phyloP scores from a whole-genome alignment of 768 basidiomycete species.

The Naganishia friedmannii region DNA sequence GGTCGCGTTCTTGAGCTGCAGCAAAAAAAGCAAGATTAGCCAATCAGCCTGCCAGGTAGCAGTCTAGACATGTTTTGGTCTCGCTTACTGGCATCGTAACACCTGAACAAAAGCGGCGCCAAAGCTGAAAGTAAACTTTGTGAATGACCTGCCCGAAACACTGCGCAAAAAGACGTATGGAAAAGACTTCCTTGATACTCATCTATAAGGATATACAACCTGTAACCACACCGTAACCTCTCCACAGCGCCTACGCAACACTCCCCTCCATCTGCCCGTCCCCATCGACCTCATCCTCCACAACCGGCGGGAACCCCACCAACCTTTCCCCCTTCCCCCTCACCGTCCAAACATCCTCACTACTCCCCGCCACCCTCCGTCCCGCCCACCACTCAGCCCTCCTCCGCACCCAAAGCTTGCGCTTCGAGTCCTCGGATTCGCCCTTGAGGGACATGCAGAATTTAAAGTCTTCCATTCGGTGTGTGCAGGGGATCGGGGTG shows the following conservation, averaged over 20 bases:
- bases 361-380: constrained; percentile 70
- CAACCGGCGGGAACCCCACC: constrained; percentile 13
- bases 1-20: too few relatives aligned
- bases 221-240: not conserved
- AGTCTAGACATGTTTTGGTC: too few relatives aligned
- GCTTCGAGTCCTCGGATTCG: constrained; percentile 69
- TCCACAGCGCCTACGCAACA: not conserved
- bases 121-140: too few relatives aligned
- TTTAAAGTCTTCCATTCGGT: constrained; percentile 87
- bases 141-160: too few relatives aligned
- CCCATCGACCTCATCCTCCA: not conserved
- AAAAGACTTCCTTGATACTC: too few relatives aligned
- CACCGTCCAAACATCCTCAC: constrained; percentile 92
- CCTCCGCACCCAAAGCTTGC: constrained; percentile 77
- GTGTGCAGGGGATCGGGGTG: constrained; percentile 64
- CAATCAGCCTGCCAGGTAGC: too few relatives aligned
- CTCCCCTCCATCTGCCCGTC: not conserved
- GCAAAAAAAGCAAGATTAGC: too few relatives aligned
- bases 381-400: constrained; percentile 94
- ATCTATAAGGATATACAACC: constrained; percentile 1
- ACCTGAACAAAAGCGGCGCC: too few relatives aligned
- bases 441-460: constrained; percentile 84
- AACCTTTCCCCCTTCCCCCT: constrained; percentile 54
- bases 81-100: too few relatives aligned
- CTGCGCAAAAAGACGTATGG: too few relatives aligned